A percentile compares a stretch with the other conserved stretches of the same genome.
Conservation (phyloP, 2,329 filamentous ascomycete genomes). For the Gliomastix tumulicola region DNA sequence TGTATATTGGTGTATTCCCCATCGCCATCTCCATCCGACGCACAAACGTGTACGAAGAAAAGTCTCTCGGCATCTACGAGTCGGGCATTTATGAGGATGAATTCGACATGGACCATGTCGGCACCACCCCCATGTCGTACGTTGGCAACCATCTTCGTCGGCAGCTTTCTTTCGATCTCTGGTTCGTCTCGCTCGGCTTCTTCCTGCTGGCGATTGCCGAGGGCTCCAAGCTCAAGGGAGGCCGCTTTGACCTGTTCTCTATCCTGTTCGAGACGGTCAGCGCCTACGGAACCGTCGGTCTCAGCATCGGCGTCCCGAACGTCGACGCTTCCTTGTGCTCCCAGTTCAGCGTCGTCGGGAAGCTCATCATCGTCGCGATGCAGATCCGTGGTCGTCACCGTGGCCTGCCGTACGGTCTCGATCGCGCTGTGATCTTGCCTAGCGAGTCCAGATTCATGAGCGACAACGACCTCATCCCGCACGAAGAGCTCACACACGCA, state of each 20-base stretch:
- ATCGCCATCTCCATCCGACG: constrained; percentile 91
- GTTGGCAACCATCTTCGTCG: constrained; percentile 86
- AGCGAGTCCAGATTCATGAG: constrained; percentile 48
- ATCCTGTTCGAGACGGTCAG: constrained; percentile 82
- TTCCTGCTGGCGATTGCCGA: constrained; percentile 92
- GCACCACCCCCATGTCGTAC: constrained; percentile 61
- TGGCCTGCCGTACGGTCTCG: constrained; percentile 60
- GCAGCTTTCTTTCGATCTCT: constrained; percentile 93
- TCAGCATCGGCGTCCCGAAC: constrained; percentile 74
- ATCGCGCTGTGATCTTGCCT: constrained; percentile 53
- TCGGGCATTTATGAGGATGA: constrained; percentile 7
- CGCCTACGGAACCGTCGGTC: constrained; percentile 88
- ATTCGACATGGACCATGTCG: constrained; percentile 33
- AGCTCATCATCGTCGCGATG: constrained; percentile 63
- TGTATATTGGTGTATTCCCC: constrained; percentile 97
- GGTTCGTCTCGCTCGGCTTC: constrained; percentile 91
- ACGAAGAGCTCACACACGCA: too few relatives aligned
- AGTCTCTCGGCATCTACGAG: constrained; percentile 66
- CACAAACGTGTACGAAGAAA: constrained; percentile 96
- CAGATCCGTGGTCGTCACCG: constrained; percentile 63
- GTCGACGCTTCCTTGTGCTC: constrained; percentile 76
- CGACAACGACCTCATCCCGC: constrained; percentile 33
- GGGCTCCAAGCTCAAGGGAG: constrained; percentile 58
- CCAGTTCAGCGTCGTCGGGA: constrained; percentile 70
- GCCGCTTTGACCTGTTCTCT: constrained; percentile 60